phyloP scores from a whole-genome alignment of 208 protist species.

The Strigomonas galati region DNA sequence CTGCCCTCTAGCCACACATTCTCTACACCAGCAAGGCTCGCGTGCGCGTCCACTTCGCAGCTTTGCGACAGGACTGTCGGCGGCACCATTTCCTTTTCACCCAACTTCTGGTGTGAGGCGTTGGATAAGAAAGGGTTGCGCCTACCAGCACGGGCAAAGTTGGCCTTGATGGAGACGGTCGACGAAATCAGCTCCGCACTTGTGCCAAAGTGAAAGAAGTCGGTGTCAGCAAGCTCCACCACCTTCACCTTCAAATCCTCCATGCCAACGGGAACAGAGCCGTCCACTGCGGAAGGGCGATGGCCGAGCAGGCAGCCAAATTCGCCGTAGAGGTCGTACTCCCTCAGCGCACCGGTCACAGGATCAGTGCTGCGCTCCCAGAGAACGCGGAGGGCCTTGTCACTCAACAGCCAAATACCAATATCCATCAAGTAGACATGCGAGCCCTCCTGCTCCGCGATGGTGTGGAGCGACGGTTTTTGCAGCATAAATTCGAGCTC shows the following conservation, averaged over 20 bases:
- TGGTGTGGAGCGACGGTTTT: conserved; percentile 30
- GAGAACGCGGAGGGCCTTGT: conserved; percentile 33
- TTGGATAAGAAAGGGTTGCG: background rate
- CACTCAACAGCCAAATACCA: conserved; percentile 51
- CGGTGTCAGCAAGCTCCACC: conserved; percentile 26
- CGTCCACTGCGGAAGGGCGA: conserved; percentile 2
- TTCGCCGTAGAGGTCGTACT: conserved; percentile 45
- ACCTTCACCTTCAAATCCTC: conserved; percentile 25
- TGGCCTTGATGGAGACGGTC: conserved; percentile 9
- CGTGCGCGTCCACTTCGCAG: conserved; percentile 13
- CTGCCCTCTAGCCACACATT: conserved; percentile 50
- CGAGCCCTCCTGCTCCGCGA: background rate
- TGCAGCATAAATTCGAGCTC: conserved; percentile 52
- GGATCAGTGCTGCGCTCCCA: conserved; percentile 18
- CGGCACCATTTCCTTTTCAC: background rate
- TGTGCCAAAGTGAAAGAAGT: conserved; percentile 45
- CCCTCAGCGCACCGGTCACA: conserved; percentile 9
- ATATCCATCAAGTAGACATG: conserved; percentile 28
- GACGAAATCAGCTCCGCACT: conserved; percentile 36
- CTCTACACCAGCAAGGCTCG: background rate
- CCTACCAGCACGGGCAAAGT: background rate
- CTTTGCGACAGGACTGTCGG: conserved; percentile 25
- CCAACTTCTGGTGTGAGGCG: background rate
- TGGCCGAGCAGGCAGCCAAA: conserved; percentile 34
- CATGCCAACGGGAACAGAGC: conserved; percentile 2